Percentiles rank a stretch among this genome's conserved stretches.
Evolutionary conservation across 2,329 filamentous ascomycete genomes (phyloP).

Genomic region (Ophiostoma sp.): DNA sequence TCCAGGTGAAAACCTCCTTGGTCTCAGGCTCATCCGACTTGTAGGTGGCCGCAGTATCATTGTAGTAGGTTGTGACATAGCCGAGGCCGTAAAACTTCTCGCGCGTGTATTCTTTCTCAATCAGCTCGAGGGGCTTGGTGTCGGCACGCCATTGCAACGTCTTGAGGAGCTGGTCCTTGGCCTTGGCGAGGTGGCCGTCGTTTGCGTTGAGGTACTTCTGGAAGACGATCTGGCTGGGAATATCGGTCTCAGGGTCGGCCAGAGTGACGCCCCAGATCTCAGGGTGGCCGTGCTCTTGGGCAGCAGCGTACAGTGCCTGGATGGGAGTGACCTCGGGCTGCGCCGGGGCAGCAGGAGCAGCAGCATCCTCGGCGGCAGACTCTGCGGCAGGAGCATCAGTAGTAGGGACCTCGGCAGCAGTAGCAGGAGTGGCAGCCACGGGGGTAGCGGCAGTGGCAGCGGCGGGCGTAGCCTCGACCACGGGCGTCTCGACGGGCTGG

Average conservation of each 20-base stretch:
- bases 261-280: constrained; percentile 88
- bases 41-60: constrained; percentile 45
- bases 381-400: constrained; percentile 10
- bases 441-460: constrained; percentile 13
- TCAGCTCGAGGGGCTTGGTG: constrained; percentile 62
- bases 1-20: constrained; percentile 76
- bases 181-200: constrained; percentile 64
- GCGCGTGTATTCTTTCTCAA: constrained; percentile 58
- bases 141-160: constrained; percentile 80
- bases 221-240: constrained; percentile 76
- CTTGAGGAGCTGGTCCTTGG: constrained; percentile 69
- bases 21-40: constrained; percentile 33
- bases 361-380: constrained; percentile 14
- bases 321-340: constrained; percentile 20
- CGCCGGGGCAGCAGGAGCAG: constrained; percentile 16
- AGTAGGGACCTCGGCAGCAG: neutral
- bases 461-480: constrained; percentile 10
- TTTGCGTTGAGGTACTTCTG: constrained; percentile 95
- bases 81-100: constrained; percentile 72
- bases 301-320: constrained; percentile 29
- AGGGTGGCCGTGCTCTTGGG: constrained; percentile 15
- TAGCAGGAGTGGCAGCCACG: neutral
- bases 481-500: constrained; percentile 24
- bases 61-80: constrained; percentile 66
- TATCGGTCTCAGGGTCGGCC: constrained; percentile 45